These are phyloP conservation scores for Musa beccarii DNA, from an alignment of 176 grass and related monocot genomes.

Conservation along the genomic window DNA sequence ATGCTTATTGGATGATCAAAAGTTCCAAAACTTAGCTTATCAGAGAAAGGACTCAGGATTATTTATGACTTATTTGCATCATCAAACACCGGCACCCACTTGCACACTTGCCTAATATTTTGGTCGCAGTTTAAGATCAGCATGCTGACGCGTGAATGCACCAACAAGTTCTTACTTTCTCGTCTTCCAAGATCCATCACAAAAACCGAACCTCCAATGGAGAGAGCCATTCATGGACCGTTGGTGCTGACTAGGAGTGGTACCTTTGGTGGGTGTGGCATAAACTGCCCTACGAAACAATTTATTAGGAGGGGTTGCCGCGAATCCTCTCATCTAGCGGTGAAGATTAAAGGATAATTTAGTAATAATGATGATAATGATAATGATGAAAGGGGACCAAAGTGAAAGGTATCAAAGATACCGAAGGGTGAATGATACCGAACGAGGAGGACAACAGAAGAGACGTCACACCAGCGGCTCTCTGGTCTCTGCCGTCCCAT, in stretches of 20 bases:
- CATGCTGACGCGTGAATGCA: neutral
- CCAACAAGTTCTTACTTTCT: too few species aligned
- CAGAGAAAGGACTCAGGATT: too few species aligned
- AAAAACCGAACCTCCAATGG: too few species aligned
- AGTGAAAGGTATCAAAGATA: neutral
- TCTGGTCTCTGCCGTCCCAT: neutral
- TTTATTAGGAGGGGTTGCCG: neutral
- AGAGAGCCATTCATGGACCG: too few species aligned
- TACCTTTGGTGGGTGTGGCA: neutral
- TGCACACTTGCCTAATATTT: neutral
- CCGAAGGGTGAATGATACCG: neutral
- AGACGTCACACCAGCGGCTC: neutral
- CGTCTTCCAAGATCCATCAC: too few species aligned
- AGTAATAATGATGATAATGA: neutral
- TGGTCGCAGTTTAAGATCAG: neutral
- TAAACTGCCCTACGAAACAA: neutral
- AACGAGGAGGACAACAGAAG: neutral
- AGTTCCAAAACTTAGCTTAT: too few species aligned
- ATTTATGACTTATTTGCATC: too few species aligned
- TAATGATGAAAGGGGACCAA: neutral
- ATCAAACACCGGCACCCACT: too few species aligned
- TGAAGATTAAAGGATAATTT: neutral
- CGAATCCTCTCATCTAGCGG: neutral
- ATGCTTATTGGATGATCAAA: too few species aligned
- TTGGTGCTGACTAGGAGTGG: neutral